Base-by-base conservation (phyloP, 1,284 basidiomycete species). In the Tremellales sp. region DNA sequence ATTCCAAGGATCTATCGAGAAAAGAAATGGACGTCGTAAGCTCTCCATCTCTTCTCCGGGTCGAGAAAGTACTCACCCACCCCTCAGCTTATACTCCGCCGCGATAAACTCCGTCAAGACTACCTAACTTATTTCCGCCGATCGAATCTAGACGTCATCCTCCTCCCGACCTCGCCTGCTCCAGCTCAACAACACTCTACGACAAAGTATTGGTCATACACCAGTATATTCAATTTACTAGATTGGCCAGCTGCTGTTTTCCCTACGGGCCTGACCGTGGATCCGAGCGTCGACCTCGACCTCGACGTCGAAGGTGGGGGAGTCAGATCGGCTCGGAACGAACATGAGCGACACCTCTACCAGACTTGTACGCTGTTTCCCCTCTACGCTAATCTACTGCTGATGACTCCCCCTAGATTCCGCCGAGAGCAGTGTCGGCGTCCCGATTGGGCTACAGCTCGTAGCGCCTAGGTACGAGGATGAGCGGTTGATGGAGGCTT, bases 231-330 rank as follows among this genome's bases (percentile, higher is more conserved):
- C 78, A 89, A 87, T 62, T 65, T 77, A 7, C 75, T 87, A 26
- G 87, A 89, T 65, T 86, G 82, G 59, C 78, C 85, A 0, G 78
- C 80, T 2, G 75, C 81, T 13, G 74, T 81, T 4, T 79, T 90
- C 56, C 88, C 88, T 0, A 83, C 84, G 1, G 79, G 81, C 3
- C n/a, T 45, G 45, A 19, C 5, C 21, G 39, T 40, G 15, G 39
- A 40, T 40, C 21, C 39, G 10, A 33, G n/a, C n/a, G n/a, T n/a
- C 8, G n/a, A n/a, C n/a, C n/a, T n/a, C n/a, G 19, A 36, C 6
- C 13, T 36, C 4, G 33, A 36, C 19, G 4, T 36, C 8, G 15
- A 8, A 19, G 36, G 19, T 10, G 39, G 13, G 12, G 5, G 23
- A 4, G 39, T 10, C 11, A n/a, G 19, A 3, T 11, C 15, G 39